Evolutionary conservation across 2,329 filamentous ascomycete species (phyloP), one percentile per base, ranked within the genome.

Genomic region (Stagonosporopsis chrysanthemi): DNA sequence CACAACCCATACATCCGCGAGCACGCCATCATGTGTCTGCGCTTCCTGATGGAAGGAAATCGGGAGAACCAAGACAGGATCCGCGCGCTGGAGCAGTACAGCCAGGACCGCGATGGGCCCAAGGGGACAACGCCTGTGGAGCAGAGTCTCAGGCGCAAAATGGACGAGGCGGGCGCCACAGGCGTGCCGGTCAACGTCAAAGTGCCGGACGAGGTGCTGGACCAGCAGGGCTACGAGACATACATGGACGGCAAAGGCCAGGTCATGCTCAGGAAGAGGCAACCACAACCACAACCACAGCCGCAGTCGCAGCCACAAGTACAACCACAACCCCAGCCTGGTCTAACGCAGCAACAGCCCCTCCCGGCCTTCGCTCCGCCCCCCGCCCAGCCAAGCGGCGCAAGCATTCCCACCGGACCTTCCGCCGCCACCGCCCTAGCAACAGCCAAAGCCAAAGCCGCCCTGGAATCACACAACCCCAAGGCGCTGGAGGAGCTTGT

Each of bases 1-100:
- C 88, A 96, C 77, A 97, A 97, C 71, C 92, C 92, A 0, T 97
- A 94, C 72, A 93, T 96, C 62, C 91, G 94, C 69, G 94, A 98
- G 75, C 90, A 86, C 62, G 83, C 85, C 60, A 81, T 81, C 56
- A 79, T 86, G 64, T 88, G 84, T 43, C 65, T 78, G 3, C 68
- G 76, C 1, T 78, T 78, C 51, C 81, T 90, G 6, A 85, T 91
- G 78, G 89, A 91, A 65, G 89, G 89, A 12, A 91, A 88, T 58
- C 84, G 88, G 29, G 88, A 88, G 54, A 91, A 90, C 15, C 89
- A 90, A 61, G 83, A 86, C 29, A 89, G 90, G 66, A 86, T 93
- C 49, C 83, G 87, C 52, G 85, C 88, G 47, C 82, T 91, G 56
- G 79, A 78, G 50, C 62, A 64, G 4, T 65, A 70, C 38, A 68